phyloP scores from a whole-genome alignment of 495 filamentous ascomycete species.

The Bacidia gigantensis region DNA sequence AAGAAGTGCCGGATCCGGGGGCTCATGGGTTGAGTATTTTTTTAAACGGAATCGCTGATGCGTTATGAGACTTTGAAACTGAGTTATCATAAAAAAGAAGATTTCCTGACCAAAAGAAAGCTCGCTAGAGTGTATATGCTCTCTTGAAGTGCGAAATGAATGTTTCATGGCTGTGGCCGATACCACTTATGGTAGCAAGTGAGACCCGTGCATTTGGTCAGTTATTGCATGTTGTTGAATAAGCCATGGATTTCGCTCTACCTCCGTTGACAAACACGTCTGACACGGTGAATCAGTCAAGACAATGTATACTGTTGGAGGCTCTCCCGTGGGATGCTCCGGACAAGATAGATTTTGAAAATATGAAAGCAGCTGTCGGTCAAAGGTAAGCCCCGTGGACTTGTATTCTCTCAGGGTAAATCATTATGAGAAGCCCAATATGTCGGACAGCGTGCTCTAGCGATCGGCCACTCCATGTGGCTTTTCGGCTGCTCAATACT shows the following conservation, averaged over 20 bases:
- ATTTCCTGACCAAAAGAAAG: neutral
- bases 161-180: conserved; percentile 19
- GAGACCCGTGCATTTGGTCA: conserved; percentile 21
- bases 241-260: conserved; percentile 23
- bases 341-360: too few species aligned
- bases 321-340: neutral
- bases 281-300: conserved; percentile 30
- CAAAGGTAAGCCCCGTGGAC: too few species aligned
- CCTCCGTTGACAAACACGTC: conserved; percentile 41
- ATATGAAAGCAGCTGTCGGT: too few species aligned
- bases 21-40: conserved; percentile 75
- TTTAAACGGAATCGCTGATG: conserved; percentile 60
- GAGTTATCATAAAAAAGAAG: neutral
- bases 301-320: conserved; percentile 41
- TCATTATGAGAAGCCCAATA: too few species aligned
- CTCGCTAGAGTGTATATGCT: neutral
- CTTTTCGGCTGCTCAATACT: too few species aligned
- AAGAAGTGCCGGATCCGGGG: conserved; percentile 78
- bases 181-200: conserved; percentile 4
- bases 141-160: neutral
- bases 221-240: conserved; percentile 10
- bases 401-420: too few species aligned
- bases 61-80: conserved; percentile 19
- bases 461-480: too few species aligned
- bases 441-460: too few species aligned